Conservation (phyloP, 2,329 filamentous ascomycete species). For the Fusarium citri region DNA sequence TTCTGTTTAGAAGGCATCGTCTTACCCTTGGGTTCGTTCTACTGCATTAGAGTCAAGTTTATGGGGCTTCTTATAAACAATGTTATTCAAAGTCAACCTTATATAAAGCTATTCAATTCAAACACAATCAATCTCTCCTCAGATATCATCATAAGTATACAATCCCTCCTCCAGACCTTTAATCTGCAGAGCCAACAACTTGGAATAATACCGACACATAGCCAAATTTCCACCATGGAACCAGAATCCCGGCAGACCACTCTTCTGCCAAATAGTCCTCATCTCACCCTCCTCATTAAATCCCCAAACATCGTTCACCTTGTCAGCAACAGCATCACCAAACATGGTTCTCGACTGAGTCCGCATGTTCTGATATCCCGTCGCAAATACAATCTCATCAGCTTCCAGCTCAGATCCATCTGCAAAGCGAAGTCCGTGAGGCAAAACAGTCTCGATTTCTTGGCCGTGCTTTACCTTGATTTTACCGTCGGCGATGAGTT, state of each 20-base stretch:
- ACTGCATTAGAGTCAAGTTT: no score
- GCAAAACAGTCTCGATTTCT: constrained; percentile 64
- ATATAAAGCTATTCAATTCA: not conserved
- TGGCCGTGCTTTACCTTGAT: constrained; percentile 72
- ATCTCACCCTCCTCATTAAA: constrained; percentile 69
- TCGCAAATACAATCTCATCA: constrained; percentile 73
- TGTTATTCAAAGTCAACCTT: not conserved
- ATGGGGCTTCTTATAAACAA: no score
- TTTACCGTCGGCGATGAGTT: constrained; percentile 71
- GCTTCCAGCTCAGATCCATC: constrained; percentile 69
- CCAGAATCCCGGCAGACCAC: constrained; percentile 74
- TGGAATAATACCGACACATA: constrained; percentile 70
- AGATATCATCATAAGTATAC: constrained; percentile 50
- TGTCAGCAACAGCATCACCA: constrained; percentile 69
- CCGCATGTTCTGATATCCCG: constrained; percentile 76
- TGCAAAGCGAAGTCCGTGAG: constrained; percentile 58
- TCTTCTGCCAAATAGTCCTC: constrained; percentile 68
- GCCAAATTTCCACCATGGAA: constrained; percentile 74
- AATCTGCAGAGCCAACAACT: constrained; percentile 64
- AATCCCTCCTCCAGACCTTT: constrained; percentile 57
- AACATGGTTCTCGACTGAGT: constrained; percentile 71
- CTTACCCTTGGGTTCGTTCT: no score
- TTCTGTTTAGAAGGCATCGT: no score
- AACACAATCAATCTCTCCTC: not conserved
- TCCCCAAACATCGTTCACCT: constrained; percentile 71